Evolutionary conservation across 1,139 yeast species (phyloP), one percentile per base, ranked within the genome.

Genomic region (Lodderomyces beijingensis): DNA sequence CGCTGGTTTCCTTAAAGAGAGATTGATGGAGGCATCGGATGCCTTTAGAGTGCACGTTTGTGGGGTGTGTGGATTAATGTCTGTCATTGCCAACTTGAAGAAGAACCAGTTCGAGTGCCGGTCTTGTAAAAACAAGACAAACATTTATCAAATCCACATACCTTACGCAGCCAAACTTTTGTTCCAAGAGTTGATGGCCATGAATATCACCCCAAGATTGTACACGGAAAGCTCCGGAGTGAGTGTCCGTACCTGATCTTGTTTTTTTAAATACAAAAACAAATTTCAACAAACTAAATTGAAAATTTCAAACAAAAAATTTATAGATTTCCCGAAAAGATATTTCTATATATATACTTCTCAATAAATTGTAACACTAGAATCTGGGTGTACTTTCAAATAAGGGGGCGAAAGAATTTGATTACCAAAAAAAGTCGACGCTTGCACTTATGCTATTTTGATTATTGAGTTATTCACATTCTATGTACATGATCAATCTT

Each of bases 1-100:
- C 2, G 96, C 98, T 2, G 94, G 96, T 6, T 91, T 91, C 70
- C 74, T 91, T 64, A 87, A 89, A 64, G 99, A 91, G 65, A 77
- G 99, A 59, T 72, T 91, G 59, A 89, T 91, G 96, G 98, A 91
- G 61, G 96, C 96, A 3, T 88, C 97, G 0, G 99, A 91, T 68
- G 96, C 97, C 3, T 91, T 91, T 70, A 77, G 97, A 62, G 97
- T 93, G 28, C 98, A 93, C 57, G 83, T 93, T 20, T 91, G 99
- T 70, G 98, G 98, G 51, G 77, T 87, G 50, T 91, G 98, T 70
- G 98, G 99, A 33, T 77, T 93, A 57, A 91, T 91, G 97, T 74
- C 89, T 35, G 98, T 93, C 40, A 87, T 93, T 63, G 97, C 99
- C 32, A 91, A 89, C 61, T 73, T 91, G 65, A 89, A 89, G 62